Conservation (phyloP, 306 rosid species). For the Fragaria nilgerrensis region DNA sequence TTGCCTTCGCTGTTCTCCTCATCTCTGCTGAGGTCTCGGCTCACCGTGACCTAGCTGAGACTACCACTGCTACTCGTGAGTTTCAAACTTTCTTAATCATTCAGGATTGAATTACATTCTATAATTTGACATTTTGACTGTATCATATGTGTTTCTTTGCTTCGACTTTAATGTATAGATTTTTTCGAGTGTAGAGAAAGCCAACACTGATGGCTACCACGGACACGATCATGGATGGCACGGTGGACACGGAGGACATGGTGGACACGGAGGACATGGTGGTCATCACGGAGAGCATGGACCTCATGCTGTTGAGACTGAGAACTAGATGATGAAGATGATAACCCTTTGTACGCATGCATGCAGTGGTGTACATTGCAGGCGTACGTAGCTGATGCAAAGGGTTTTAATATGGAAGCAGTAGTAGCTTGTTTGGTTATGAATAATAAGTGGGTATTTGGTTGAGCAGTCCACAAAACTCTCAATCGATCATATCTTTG, state of each 20-base stretch:
- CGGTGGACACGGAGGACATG: too few relatives aligned
- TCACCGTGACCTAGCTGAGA: slow-evolving; percentile 3
- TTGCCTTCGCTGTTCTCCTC: background rate
- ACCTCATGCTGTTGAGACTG: background rate
- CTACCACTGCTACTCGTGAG: slow-evolving; percentile 13
- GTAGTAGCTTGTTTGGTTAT: background rate
- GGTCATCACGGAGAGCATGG: background rate
- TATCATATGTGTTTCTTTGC: background rate
- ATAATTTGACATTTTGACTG: background rate
- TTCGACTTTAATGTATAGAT: background rate
- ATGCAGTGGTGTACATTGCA: background rate
- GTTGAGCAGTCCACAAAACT: background rate
- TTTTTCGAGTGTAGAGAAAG: background rate
- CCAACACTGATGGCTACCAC: background rate
- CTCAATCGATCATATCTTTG: background rate
- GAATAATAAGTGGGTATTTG: background rate
- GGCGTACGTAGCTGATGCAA: background rate
- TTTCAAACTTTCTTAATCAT: background rate
- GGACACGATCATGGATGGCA: background rate
- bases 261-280: background rate
- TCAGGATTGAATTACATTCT: background rate
- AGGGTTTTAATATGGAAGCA: background rate
- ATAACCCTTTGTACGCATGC: background rate
- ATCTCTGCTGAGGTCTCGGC: slow-evolving; percentile 5
- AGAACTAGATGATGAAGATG: slow-evolving; percentile 5